Conservation (phyloP, 768 basidiomycete genomes). For the Amanita molliuscula region DNA sequence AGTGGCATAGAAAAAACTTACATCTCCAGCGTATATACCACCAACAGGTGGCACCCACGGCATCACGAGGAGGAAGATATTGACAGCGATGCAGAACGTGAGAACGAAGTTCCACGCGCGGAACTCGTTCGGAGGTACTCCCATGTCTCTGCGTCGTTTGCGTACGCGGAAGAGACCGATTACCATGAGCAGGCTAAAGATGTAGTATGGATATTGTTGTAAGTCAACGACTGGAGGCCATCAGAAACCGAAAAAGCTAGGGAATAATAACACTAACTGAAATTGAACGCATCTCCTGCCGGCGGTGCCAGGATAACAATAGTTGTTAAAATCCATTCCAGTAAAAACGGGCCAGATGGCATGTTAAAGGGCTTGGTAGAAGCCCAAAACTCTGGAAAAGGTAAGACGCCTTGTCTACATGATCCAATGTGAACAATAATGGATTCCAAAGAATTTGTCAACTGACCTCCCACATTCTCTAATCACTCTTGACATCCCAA, state of each 20-base stretch:
- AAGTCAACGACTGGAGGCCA: constrained; percentile 21
- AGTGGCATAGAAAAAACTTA: constrained; percentile 32
- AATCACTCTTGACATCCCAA: constrained; percentile 34
- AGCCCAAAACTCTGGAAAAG: constrained; percentile 38
- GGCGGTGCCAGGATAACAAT: constrained; percentile 39
- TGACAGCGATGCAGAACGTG: constrained; percentile 24
- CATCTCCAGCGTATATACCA: constrained; percentile 27
- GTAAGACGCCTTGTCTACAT: constrained; percentile 37
- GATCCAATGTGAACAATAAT: background rate
- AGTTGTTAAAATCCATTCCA: constrained; percentile 35
- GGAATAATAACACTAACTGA: constrained; percentile 18
- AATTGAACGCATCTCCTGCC: constrained; percentile 32
- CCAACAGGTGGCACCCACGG: constrained; percentile 31
- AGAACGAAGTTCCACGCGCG: constrained; percentile 27
- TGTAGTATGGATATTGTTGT: constrained; percentile 29
- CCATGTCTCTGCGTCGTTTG: constrained; percentile 19
- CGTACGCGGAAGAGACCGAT: constrained; percentile 26
- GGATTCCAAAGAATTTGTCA: background rate
- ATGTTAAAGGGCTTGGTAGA: constrained; percentile 43
- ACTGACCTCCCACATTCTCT: constrained; percentile 30
- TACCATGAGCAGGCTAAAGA: constrained; percentile 24
- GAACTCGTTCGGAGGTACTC: constrained; percentile 23
- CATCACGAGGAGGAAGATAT: constrained; percentile 27
- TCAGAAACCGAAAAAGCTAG: constrained; percentile 2
- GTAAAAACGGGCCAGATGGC: constrained; percentile 32